phyloP scores from a whole-genome alignment of 768 basidiomycete genomes.

The Phylloporus sp. region DNA sequence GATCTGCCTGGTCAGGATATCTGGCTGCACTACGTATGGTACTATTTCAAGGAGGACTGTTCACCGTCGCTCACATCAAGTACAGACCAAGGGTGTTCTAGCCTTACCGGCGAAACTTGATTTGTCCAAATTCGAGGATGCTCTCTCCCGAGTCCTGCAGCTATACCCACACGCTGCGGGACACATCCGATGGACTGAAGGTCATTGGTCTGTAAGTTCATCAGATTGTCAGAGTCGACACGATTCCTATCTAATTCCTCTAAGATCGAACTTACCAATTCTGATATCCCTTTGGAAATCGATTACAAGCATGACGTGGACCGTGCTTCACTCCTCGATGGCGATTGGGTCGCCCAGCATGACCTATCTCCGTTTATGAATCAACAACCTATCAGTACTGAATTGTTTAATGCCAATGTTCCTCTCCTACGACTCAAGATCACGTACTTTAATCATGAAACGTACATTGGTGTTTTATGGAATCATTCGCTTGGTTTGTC shows the following conservation, averaged over 20 bases:
- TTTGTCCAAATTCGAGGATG: conserved; percentile 18
- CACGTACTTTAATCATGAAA: conserved; percentile 20
- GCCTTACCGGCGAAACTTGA: conserved; percentile 13
- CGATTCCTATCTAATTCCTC: not conserved
- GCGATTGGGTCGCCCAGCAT: conserved; percentile 28
- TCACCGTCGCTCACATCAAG: not conserved
- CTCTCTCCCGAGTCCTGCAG: conserved; percentile 21
- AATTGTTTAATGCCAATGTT: conserved; percentile 14
- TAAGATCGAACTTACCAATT: conserved; percentile 23
- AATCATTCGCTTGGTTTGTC: conserved; percentile 31
- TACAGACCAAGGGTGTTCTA: conserved; percentile 18
- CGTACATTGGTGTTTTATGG: conserved; percentile 31
- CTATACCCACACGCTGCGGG: conserved; percentile 25
- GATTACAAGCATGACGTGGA: conserved; percentile 6
- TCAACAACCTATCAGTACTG: conserved; percentile 12
- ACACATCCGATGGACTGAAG: conserved; percentile 10
- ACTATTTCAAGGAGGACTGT: not conserved
- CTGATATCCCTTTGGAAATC: conserved; percentile 13
- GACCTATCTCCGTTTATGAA: conserved; percentile 18
- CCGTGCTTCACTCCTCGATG: conserved; percentile 11
- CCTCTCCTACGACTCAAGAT: conserved; percentile 28
- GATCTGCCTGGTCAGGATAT: conserved; percentile 23
- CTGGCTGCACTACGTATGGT: conserved; percentile 18
- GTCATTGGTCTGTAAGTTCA: conserved; percentile 19
- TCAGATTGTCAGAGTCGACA: not conserved